Conservation (phyloP, 805 yeast species). For the Sungouiozyma intestinalis region DNA sequence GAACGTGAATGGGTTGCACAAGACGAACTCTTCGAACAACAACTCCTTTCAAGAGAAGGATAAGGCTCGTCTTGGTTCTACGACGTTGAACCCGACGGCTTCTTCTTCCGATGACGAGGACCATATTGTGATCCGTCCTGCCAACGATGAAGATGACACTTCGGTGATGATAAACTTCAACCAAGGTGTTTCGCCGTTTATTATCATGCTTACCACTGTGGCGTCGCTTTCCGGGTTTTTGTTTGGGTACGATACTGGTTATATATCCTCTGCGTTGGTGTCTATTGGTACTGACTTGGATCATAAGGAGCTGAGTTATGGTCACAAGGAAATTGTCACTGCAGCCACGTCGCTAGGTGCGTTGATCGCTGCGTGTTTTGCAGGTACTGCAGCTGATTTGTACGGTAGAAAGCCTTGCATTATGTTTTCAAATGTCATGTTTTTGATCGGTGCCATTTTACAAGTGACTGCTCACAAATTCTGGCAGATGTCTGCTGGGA, state of each 20-base stretch:
- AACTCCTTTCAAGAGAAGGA: neutral
- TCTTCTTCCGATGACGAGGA: conserved; percentile 7
- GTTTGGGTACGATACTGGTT: conserved; percentile 98
- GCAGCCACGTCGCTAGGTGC: conserved; percentile 95
- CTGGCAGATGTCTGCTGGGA: conserved; percentile 88
- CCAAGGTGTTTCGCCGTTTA: conserved; percentile 49
- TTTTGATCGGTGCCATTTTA: conserved; percentile 72
- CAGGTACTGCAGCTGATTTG: conserved; percentile 75
- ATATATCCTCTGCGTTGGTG: conserved; percentile 87
- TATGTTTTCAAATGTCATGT: conserved; percentile 71
- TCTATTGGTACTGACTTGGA: conserved; percentile 71
- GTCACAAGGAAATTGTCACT: conserved; percentile 83
- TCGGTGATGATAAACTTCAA: conserved; percentile 39
- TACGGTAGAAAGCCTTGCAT: conserved; percentile 80
- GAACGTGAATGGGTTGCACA: neutral
- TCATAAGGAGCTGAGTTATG: conserved; percentile 47
- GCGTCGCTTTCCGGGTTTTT: conserved; percentile 90
- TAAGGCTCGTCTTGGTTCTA: neutral
- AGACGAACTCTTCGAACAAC: neutral
- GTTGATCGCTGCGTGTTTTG: conserved; percentile 60
- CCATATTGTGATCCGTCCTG: conserved; percentile 26
- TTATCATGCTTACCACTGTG: conserved; percentile 57
- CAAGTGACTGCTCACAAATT: conserved; percentile 74
- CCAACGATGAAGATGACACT: conserved; percentile 40
- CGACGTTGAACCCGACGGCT: conserved; percentile 1